Base-by-base conservation (phyloP, 2,329 filamentous ascomycete species). In the Diaporthe sp. region DNA sequence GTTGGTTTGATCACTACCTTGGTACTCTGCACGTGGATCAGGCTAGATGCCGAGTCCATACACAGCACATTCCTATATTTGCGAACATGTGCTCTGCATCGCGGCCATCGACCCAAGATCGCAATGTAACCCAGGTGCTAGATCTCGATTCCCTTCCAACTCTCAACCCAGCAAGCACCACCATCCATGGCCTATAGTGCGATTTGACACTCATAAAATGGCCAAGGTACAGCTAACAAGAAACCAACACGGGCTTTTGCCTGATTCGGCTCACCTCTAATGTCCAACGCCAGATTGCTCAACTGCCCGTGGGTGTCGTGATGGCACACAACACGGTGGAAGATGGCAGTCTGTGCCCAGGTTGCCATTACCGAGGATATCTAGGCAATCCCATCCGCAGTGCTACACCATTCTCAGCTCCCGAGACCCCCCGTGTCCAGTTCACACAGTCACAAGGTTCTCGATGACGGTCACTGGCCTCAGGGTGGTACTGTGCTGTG, bases 121-220 rank as follows among this genome's bases (percentile, higher is more conserved):
- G 7, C 42, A 55, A 70, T 70, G 49, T 53, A 31, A 70, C 49
- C 49, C 15, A 8, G 34, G n/a, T 28, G 34, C 49, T 42, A 37
- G 47, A 70, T 70, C 65, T 70, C 65, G 65, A 70, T 70, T 55
- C 65, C 47, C 31, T 39, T 12, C 47, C 22, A 68, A n/a, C 31
- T 49, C 1, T 49, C 15, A 70, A 7, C 49, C 65, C 49, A 28
- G 15, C 49, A 42, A 20, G n/a, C 65, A 42, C 47, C 49, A 39
- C 15, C 34, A 70, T 12, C 65, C 65, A 55, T 70, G 65, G 49
- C 65, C 65, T 42, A 55, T 70, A 70, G 34, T 28, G 25, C n/a
- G 65, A 42, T 70, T 70, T 70, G 31, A 51, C 47, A 70, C 34
- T 20, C 34, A 53, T 70, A 70, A 55, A 39, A 70, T 47, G 12